A percentile compares a stretch with the other conserved stretches of the same genome.
phyloP scores from a whole-genome alignment of 192 early-diverging fungal species.

The Coemansia furcata region DNA sequence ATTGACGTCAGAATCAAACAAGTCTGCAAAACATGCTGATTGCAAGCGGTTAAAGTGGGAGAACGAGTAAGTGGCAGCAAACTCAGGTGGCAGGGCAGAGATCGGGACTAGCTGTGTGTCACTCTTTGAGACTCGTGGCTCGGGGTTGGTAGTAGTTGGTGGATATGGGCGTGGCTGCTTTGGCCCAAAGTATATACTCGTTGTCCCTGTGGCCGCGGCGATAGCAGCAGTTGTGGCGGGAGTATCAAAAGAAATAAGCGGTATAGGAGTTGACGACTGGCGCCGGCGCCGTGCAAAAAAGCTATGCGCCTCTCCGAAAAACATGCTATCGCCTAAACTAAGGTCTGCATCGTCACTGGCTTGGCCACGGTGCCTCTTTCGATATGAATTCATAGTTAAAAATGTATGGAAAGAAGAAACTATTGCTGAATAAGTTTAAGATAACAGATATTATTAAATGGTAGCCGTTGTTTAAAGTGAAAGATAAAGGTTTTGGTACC shows the following conservation, averaged over 20 bases:
- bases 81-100: conserved; percentile 4
- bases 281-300: not conserved
- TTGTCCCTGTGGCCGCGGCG: not conserved
- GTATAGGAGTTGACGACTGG: not conserved
- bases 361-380: not conserved
- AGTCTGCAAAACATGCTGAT: conserved; percentile 19
- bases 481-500: not conserved
- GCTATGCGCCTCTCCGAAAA: not conserved
- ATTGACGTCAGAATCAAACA: conserved; percentile 12
- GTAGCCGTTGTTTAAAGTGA: not conserved
- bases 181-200: conserved; percentile 4
- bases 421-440: not conserved
- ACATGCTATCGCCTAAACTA: not conserved
- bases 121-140: not conserved
- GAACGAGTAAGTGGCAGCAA: conserved; percentile 22
- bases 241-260: not conserved
- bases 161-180: conserved; percentile 7
- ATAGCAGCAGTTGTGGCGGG: not conserved
- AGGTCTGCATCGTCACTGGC: not conserved
- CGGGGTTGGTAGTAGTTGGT: not conserved
- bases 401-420: not conserved
- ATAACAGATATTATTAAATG: not conserved
- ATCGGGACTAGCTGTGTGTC: conserved; percentile 4
- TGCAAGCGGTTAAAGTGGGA: conserved; percentile 32
- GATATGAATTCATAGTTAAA: not conserved